Percentiles rank a stretch among this genome's conserved stretches.
These are phyloP conservation scores for Pyrenochaeta sp. DNA, from an alignment of 2,329 filamentous ascomycete species.

Conservation along the genomic window DNA sequence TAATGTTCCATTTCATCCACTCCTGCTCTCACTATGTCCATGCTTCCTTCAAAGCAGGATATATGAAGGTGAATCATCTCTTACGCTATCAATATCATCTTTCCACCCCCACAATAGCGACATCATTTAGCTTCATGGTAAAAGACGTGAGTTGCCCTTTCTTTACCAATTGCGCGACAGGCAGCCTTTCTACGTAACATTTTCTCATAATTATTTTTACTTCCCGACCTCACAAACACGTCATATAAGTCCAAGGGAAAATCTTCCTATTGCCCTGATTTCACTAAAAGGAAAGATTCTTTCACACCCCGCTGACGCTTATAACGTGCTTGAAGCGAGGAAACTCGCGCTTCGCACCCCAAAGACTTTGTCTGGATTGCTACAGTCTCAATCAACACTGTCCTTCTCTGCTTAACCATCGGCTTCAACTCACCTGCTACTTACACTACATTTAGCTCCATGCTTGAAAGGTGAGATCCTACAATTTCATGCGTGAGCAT, in stretches of 20 bases:
- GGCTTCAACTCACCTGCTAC: not conserved
- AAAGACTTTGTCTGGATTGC: not conserved
- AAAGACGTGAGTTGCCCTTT: not conserved
- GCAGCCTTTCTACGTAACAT: not conserved
- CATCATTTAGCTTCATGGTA: not conserved
- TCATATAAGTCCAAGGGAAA: not conserved
- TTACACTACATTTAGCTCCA: not conserved
- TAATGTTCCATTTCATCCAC: not conserved
- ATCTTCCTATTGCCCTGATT: not conserved
- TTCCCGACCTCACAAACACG: constrained; percentile 1
- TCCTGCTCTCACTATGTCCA: constrained; percentile 3
- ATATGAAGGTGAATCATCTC: not conserved
- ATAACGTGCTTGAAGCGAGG: not conserved
- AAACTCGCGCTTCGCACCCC: not conserved
- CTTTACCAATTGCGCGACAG: not conserved
- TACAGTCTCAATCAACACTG: not conserved
- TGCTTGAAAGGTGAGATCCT: not conserved
- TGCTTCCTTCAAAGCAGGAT: not conserved
- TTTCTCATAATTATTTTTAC: constrained; percentile 7
- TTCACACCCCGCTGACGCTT: not conserved
- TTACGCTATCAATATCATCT: not conserved
- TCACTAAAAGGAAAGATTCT: not conserved
- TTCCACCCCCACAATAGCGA: not conserved
- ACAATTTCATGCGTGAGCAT: not conserved
- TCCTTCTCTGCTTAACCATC: not conserved